A percentile compares a stretch with the other conserved stretches of the same genome.
These are phyloP conservation scores for Zymoseptoria crescenta DNA, from an alignment of 2,329 filamentous ascomycete species.

Conservation along the genomic window DNA sequence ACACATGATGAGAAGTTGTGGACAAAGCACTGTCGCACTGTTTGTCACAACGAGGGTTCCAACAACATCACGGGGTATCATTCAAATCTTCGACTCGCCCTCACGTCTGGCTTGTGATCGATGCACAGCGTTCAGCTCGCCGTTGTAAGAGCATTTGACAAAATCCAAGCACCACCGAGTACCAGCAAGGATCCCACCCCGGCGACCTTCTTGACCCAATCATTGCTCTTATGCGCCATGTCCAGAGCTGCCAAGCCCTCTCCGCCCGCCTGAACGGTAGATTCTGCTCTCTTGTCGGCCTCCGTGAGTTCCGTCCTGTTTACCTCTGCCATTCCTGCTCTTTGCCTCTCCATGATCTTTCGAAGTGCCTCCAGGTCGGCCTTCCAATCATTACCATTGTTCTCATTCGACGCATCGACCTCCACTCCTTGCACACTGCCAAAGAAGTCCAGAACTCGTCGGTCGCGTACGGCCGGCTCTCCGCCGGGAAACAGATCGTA, in stretches of 20 bases:
- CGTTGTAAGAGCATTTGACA: slow-evolving; percentile 18
- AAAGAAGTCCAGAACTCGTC: slow-evolving; percentile 92
- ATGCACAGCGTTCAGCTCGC: slow-evolving; percentile 1
- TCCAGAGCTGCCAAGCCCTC: slow-evolving; percentile 7
- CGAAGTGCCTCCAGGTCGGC: slow-evolving; percentile 72
- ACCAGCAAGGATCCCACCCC: slow-evolving; percentile 34
- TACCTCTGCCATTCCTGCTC: slow-evolving; percentile 6
- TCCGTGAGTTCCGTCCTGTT: slow-evolving; percentile 2
- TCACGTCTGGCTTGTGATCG: not conserved
- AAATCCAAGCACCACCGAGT: slow-evolving; percentile 35
- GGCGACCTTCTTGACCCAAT: slow-evolving; percentile 35
- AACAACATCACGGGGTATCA: not conserved
- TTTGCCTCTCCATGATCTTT: slow-evolving; percentile 48
- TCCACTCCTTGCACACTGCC: slow-evolving; percentile 97
- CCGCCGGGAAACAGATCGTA: slow-evolving; percentile 93
- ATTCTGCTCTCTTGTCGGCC: not conserved
- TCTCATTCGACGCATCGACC: slow-evolving; percentile 47
- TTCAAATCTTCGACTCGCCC: not conserved
- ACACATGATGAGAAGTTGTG: not conserved
- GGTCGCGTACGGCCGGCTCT: slow-evolving; percentile 64
- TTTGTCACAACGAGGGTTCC: not conserved
- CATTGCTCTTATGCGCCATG: slow-evolving; percentile 31
- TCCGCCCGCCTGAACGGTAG: slow-evolving; percentile 2
- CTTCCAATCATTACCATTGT: slow-evolving; percentile 36
- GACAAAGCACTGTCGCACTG: not conserved